Conservation (phyloP, 208 protist species). For the Lotmaria passim region DNA sequence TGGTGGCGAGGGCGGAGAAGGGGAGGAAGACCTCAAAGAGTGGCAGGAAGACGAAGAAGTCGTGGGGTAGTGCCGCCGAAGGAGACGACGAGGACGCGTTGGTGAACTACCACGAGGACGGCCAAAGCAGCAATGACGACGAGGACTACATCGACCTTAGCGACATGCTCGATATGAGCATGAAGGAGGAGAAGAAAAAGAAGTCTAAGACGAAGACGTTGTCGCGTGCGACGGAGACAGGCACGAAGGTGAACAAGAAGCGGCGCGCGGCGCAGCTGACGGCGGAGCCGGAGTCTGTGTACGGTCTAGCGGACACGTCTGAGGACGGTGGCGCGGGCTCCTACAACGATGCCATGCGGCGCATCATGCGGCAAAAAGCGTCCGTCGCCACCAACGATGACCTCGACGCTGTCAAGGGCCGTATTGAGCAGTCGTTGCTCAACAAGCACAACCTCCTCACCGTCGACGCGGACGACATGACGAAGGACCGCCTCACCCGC, state of each 20-base stretch:
- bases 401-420: conserved; percentile 34
- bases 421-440: conserved; percentile 56
- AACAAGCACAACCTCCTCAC: conserved; percentile 79
- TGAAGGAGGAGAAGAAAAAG: conserved; percentile 63
- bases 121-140: conserved; percentile 58
- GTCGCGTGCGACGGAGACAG: conserved; percentile 39
- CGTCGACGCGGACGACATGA: conserved; percentile 75
- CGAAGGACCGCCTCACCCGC: conserved; percentile 64
- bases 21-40: conserved; percentile 4
- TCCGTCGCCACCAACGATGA: conserved; percentile 26
- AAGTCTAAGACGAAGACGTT: conserved; percentile 47
- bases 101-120: conserved; percentile 67
- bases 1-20: conserved; percentile 49
- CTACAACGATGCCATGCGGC: conserved; percentile 52
- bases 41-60: neutral
- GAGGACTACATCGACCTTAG: conserved; percentile 85
- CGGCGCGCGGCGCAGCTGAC: conserved; percentile 40
- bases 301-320: conserved; percentile 36
- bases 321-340: conserved; percentile 35
- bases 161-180: conserved; percentile 80
- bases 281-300: conserved; percentile 75
- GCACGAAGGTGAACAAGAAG: conserved; percentile 45
- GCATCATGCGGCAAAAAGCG: conserved; percentile 47
- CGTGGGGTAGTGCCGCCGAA: neutral
- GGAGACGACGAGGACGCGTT: conserved; percentile 50